Evolutionary conservation across 73 alveolate species (phyloP).

Genomic region (Uronychia binucleata): DNA sequence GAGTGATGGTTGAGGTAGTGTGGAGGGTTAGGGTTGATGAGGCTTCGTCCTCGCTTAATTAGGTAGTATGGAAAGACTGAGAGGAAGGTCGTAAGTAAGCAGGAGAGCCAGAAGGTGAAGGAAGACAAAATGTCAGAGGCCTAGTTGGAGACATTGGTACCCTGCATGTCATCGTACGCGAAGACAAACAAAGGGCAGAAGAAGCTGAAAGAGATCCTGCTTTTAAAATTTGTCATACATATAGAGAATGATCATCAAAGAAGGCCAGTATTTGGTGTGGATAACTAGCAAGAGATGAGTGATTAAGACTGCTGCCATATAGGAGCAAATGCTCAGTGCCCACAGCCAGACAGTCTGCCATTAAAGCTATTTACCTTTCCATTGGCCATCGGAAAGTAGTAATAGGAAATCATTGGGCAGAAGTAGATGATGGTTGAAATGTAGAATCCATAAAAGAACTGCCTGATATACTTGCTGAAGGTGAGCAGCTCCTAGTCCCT

Average conservation of each 20-base stretch:
- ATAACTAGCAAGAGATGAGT: neutral
- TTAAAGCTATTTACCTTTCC: neutral
- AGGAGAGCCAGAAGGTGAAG: neutral
- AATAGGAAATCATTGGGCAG: neutral
- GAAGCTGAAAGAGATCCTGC: neutral
- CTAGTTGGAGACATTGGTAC: neutral
- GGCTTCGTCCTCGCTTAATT: neutral
- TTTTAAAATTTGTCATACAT: neutral
- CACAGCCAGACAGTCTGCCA: neutral
- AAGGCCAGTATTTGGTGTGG: neutral
- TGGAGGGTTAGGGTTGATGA: conserved; percentile 56
- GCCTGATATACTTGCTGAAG: neutral
- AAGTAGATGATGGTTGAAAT: neutral
- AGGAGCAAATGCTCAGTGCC: neutral
- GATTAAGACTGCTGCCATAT: neutral
- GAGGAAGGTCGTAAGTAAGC: neutral
- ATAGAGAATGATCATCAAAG: neutral
- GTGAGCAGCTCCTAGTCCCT: conserved; percentile 6
- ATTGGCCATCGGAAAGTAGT: neutral
- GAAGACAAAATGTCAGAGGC: neutral
- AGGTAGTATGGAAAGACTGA: neutral
- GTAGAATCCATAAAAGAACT: conserved; percentile 20
- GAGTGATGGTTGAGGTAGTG: too few species aligned
- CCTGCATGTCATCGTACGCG: neutral
- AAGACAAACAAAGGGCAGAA: neutral